Evolutionary conservation across 306 rosid species (phyloP).

Genomic region (Macrotyloma uniflorum): DNA sequence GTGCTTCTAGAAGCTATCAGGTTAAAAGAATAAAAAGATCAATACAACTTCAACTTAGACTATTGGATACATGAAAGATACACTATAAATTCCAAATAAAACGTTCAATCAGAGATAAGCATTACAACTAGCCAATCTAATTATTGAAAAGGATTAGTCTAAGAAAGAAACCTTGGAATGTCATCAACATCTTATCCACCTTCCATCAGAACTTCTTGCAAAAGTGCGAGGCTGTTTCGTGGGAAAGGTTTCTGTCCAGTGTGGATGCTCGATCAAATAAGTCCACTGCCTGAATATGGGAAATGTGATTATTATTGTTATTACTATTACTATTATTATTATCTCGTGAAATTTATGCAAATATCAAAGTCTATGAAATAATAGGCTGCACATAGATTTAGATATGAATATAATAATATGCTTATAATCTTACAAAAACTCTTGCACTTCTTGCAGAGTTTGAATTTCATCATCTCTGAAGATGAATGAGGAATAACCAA

Average conservation of each 20-base stretch:
- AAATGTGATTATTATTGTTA: not conserved
- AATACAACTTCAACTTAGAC: too few relatives aligned
- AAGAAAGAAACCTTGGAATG: conserved; percentile 25
- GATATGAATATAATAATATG: not conserved
- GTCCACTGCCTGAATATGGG: conserved; percentile 60
- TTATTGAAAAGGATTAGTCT: not conserved
- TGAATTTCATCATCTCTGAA: conserved; percentile 2
- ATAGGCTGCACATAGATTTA: not conserved
- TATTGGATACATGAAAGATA: not conserved
- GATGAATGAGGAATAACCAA: not conserved
- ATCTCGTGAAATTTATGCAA: not conserved
- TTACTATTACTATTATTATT: not conserved
- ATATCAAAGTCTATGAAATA: conserved; percentile 7
- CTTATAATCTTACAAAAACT: conserved; percentile 6
- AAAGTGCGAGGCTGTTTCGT: conserved; percentile 61
- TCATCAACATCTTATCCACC: conserved; percentile 66
- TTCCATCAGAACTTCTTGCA: conserved; percentile 59
- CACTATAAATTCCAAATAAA: too few relatives aligned
- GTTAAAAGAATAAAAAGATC: too few relatives aligned
- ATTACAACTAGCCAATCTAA: conserved; percentile 10
- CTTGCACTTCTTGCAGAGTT: not conserved
- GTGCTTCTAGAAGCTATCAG: too few relatives aligned
- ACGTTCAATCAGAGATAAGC: not conserved
- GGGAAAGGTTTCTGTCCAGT: conserved; percentile 77
- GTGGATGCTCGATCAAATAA: conserved; percentile 72